Evolutionary conservation across 441 rosid genomes (phyloP).

Genomic region (Aleurites moluccanus): DNA sequence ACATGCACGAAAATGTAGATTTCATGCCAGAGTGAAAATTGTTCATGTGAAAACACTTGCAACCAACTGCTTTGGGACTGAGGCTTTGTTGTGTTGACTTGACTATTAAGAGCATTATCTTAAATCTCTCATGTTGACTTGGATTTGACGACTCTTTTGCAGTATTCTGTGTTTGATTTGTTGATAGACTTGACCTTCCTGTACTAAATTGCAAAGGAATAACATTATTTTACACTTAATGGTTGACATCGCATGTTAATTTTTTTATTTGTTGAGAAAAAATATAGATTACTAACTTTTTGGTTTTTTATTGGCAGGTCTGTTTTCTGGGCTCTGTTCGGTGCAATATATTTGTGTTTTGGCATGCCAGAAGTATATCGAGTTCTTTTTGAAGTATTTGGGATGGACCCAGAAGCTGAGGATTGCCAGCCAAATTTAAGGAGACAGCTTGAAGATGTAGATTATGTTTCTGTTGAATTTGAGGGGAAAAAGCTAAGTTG

Average conservation of each 20-base stretch:
- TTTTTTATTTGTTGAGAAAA: no score
- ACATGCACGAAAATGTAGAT: neutral
- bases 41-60: neutral
- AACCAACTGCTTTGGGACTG: neutral
- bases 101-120: conserved; percentile 1
- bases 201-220: neutral
- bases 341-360: conserved; percentile 88
- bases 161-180: conserved; percentile 14
- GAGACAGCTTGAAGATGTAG: conserved; percentile 95
- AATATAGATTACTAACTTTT: conserved; percentile 6
- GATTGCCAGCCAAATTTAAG: conserved; percentile 87
- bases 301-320: conserved; percentile 49
- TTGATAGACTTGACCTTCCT: neutral
- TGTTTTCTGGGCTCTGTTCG: conserved; percentile 93
- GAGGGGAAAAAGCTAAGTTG: conserved; percentile 78
- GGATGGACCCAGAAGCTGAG: conserved; percentile 96
- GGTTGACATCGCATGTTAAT: conserved; percentile 3
- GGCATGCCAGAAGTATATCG: conserved; percentile 98
- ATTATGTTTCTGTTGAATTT: conserved; percentile 89
- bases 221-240: neutral
- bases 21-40: neutral
- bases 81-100: neutral
- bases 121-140: neutral
- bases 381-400: conserved; percentile 92
- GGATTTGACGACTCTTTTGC: neutral